Conservation (phyloP, 2,329 filamentous ascomycete species). For the Penicillium sp. region DNA sequence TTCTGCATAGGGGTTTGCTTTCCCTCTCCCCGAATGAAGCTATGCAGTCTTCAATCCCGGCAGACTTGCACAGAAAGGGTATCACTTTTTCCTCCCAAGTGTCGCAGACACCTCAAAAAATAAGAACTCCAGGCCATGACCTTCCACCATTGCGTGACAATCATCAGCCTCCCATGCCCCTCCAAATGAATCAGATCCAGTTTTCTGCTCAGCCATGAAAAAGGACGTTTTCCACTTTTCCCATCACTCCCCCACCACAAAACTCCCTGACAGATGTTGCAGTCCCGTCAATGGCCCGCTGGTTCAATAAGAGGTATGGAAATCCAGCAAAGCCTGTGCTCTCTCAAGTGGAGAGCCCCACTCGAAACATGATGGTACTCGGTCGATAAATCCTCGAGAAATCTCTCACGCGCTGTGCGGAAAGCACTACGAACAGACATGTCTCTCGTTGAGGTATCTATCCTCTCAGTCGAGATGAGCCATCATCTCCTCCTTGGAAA, state of each 20-base stretch:
- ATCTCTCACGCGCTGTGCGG: slow-evolving; percentile 31
- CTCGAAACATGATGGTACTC: slow-evolving; percentile 16
- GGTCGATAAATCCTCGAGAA: slow-evolving; percentile 19
- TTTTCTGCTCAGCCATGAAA: slow-evolving; percentile 32
- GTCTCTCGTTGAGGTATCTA: slow-evolving; percentile 35
- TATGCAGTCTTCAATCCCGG: slow-evolving; percentile 39
- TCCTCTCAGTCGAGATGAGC: slow-evolving; percentile 84
- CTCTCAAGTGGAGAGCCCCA: slow-evolving; percentile 30
- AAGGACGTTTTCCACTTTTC: slow-evolving; percentile 7
- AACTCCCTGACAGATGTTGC: slow-evolving; percentile 6
- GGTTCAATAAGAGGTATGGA: slow-evolving; percentile 9
- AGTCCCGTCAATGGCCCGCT: slow-evolving; percentile 9
- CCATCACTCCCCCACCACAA: slow-evolving; percentile 3
- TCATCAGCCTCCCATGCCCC: slow-evolving; percentile 24
- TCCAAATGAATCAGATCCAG: slow-evolving; percentile 9
- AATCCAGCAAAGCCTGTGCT: slow-evolving; percentile 29
- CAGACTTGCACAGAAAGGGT: slow-evolving; percentile 44
- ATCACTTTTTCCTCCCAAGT: slow-evolving; percentile 45
- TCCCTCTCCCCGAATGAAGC: slow-evolving; percentile 34
- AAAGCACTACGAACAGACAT: slow-evolving; percentile 39
- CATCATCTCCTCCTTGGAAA: slow-evolving; percentile 95
- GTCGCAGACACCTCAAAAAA: slow-evolving; percentile 40
- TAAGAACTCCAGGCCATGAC: slow-evolving; percentile 37
- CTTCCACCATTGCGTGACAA: slow-evolving; percentile 32
- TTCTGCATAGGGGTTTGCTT: slow-evolving; percentile 25